Evolutionary conservation across 2,329 filamentous ascomycete species (phyloP), one percentile per base, ranked within the genome.

Genomic region (Colletotrichum echinochloae): DNA sequence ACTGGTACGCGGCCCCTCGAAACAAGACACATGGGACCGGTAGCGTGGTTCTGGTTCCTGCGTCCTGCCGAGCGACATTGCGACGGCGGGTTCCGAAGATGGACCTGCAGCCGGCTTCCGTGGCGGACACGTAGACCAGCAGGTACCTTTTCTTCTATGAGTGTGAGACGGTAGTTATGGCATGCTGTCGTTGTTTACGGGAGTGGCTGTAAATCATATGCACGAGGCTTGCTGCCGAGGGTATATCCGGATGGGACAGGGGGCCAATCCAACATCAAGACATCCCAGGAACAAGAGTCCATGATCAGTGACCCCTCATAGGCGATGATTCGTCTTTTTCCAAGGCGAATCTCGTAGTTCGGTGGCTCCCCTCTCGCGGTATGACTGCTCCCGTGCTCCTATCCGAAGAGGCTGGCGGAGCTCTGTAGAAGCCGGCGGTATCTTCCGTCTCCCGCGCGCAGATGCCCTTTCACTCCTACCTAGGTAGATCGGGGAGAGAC

Each of bases 41-140:
- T 66, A 54, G 60, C 54, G 33, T 39, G 66, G 66, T 12, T 44
- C 49, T 48, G 66, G 61, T 60, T 60, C 62, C 66, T 65, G 66
- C 55, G 48, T 41, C 23, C 33, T 39, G 55, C n/a, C 48, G 55
- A 60, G 30, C 37, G 37, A 23, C 9, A 28, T 20, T 18, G 20
- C 23, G 14, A 26, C 37, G 48, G 33, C 23, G 41, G 20, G 41
- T 20, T 30, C 9, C 23, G 9, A 28, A 16, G 65, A 28, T 51
- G 16, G 16, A 28, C 26, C 26, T 41, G 48, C 26, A 63, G 30
- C 23, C 35, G 55, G 48, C 46, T 52, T 60, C 11, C 11, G n/a
- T 5, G 28, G 30, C 28, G 28, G 14, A 9, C 30, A 14, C 16
- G 8, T 14, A 18, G 52, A 16, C 14, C 11, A 44, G 23, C 26